These are phyloP conservation scores for Oropetium thomaeum DNA, from an alignment of 176 grass and related monocot species.

Conservation along the genomic window DNA sequence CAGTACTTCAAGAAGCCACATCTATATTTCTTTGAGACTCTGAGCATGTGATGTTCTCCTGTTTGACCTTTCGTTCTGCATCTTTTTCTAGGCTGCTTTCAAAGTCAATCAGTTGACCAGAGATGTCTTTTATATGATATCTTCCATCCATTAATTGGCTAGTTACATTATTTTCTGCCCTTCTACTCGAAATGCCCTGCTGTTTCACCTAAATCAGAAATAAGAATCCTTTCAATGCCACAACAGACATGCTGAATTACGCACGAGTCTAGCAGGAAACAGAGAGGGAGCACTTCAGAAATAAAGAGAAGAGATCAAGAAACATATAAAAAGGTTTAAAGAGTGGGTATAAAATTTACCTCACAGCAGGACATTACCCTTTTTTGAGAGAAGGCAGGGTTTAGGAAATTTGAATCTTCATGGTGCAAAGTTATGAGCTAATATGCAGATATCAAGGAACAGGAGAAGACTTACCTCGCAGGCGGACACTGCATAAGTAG, in stretches of 20 bases:
- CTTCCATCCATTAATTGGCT: background rate
- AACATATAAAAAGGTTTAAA: background rate
- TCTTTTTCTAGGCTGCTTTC: background rate
- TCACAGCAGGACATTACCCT: background rate
- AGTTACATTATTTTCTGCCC: background rate
- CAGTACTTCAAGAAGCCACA: background rate
- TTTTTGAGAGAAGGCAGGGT: background rate
- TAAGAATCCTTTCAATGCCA: background rate
- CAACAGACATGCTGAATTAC: background rate
- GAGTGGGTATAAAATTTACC: background rate
- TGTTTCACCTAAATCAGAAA: background rate
- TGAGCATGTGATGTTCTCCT: background rate
- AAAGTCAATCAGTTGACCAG: background rate
- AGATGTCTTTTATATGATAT: background rate
- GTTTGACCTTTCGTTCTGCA: conserved; percentile 8
- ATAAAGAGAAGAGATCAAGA: background rate
- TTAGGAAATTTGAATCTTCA: background rate
- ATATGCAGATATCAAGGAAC: background rate
- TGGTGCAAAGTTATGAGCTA: background rate
- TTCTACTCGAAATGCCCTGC: background rate
- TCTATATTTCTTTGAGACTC: conserved; percentile 22
- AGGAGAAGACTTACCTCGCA: background rate
- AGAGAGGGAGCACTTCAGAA: background rate
- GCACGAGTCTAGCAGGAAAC: background rate
- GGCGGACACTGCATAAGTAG: background rate